phyloP scores from a whole-genome alignment of 2,329 filamentous ascomycete species.

The Aspergillus caelatus region DNA sequence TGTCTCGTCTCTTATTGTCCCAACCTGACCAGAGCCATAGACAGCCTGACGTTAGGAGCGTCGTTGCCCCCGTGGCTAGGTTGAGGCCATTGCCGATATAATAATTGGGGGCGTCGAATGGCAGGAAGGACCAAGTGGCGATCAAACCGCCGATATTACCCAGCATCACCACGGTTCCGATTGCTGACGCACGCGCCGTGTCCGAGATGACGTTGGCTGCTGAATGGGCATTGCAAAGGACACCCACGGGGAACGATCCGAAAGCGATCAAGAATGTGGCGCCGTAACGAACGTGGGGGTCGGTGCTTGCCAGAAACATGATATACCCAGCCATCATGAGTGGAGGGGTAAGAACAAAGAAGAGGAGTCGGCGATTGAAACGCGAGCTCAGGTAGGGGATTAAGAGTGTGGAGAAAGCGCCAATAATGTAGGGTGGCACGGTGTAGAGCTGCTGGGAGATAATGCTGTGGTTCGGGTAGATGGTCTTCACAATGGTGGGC shows the following conservation, averaged over 20 bases:
- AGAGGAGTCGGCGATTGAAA: slow-evolving; percentile 61
- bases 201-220: slow-evolving; percentile 73
- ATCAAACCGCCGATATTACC: slow-evolving; percentile 73
- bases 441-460: slow-evolving; percentile 70
- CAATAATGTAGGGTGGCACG: slow-evolving; percentile 71
- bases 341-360: slow-evolving; percentile 63
- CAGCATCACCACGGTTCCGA: slow-evolving; percentile 70
- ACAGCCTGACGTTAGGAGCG: slow-evolving; percentile 54
- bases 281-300: slow-evolving; percentile 63
- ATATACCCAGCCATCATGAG: slow-evolving; percentile 70
- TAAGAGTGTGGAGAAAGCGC: slow-evolving; percentile 66
- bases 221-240: slow-evolving; percentile 68
- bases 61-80: slow-evolving; percentile 61
- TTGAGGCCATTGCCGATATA: slow-evolving; percentile 74
- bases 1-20: slow-evolving; percentile 63
- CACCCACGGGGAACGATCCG: slow-evolving; percentile 65
- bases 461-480: slow-evolving; percentile 62
- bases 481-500: slow-evolving; percentile 70
- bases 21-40: slow-evolving; percentile 63
- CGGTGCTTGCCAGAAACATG: slow-evolving; percentile 65
- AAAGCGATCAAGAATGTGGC: slow-evolving; percentile 70
- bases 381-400: slow-evolving; percentile 65
- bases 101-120: slow-evolving; percentile 66
- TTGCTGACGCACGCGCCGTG: slow-evolving; percentile 67
- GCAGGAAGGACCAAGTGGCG: slow-evolving; percentile 67